Evolutionary conservation across 768 basidiomycete species (phyloP), one percentile per base, ranked within the genome.

Genomic region (Calocera viscosa): DNA sequence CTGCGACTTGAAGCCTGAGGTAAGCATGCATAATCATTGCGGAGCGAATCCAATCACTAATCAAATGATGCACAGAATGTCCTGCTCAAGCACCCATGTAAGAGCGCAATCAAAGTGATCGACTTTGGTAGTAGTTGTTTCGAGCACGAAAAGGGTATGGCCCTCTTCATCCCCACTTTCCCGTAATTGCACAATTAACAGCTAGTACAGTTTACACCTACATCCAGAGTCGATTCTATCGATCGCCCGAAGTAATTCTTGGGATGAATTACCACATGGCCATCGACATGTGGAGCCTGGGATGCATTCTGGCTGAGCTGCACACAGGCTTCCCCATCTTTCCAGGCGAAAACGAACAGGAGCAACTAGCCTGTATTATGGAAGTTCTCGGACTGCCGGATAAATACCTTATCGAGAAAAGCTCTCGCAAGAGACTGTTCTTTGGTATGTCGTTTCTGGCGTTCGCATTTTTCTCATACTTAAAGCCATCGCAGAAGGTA

Each of bases 231-330:
- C 91, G 96, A 43, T 99, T 99, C 80, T 99, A 99, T 78, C 92
- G 96, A n/a, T 96, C 94, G 22, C 96, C 96, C 1, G 96, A 99
- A 78, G 95, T 99, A 71, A 99, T 99, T 66, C 84, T 99, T 40
- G 96, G 96, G 65, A 91, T 95, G 89, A 96, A 94, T 75, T 99
- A 99, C 76, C 92, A 95, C 74, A 98, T 96, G 93, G 94, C 91
- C 35, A 95, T 94, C 69, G 93, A 98, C 75, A 99, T 99, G 94
- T 99, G 96, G 96, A 95, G 93, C 80, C 77, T 99, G 71, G 96
- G 96, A 39, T 99, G 96, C 73, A 99, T 99, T 69, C 80, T 99
- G 65, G 96, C 96, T 17, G 96, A 99, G 76, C 79, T 99, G 47
- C 95, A 90, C 76, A 98, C 95, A 12, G 96, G 96, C 0, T 96